phyloP scores from a whole-genome alignment of 305 asterid genomes.

The Coffea humblotiana region DNA sequence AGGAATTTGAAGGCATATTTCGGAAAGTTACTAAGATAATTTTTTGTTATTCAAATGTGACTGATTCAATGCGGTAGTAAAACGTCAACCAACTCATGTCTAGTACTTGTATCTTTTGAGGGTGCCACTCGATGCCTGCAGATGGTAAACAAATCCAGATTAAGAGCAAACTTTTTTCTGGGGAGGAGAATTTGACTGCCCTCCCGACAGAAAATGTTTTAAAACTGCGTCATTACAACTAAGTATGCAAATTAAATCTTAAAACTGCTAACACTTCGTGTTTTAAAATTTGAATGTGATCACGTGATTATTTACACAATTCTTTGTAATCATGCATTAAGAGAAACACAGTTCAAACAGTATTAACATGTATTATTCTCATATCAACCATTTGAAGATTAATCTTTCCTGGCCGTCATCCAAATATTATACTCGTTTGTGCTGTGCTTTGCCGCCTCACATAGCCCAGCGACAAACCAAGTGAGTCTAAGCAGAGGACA shows the following conservation, averaged over 20 bases:
- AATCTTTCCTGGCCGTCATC: neutral
- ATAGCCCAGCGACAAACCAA: neutral
- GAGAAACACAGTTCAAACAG: neutral
- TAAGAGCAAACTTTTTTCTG: neutral
- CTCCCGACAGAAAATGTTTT: neutral
- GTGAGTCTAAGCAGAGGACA: neutral
- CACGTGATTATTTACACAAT: neutral
- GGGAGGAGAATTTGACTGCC: neutral
- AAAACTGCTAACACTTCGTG: neutral
- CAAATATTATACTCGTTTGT: too few relatives aligned
- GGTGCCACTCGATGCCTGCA: neutral
- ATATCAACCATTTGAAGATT: constrained; percentile 17
- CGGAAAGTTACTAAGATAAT: neutral
- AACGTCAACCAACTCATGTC: neutral
- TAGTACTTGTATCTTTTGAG: neutral
- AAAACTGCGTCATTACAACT: neutral
- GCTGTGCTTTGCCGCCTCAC: neutral
- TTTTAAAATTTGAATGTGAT: neutral
- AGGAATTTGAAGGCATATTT: neutral
- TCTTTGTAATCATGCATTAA: neutral
- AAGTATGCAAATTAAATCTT: neutral
- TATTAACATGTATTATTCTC: neutral
- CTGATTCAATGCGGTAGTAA: neutral
- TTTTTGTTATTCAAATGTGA: neutral
- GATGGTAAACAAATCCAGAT: too few relatives aligned